phyloP scores from a whole-genome alignment of 2,329 filamentous ascomycete species.

The Alternaria novae-zelandiae region DNA sequence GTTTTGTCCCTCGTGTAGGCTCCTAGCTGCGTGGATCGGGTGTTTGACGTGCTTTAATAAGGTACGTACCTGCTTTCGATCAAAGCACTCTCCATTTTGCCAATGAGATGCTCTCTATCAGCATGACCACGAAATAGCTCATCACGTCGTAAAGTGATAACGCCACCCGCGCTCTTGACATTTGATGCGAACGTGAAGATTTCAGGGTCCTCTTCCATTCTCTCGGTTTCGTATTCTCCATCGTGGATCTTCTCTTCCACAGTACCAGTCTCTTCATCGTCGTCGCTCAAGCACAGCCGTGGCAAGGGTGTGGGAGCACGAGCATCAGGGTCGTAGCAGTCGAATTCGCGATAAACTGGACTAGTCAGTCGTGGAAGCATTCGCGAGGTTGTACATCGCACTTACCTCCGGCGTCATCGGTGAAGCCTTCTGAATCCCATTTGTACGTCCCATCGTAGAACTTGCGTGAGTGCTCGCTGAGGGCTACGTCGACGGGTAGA shows the following conservation, averaged over 20 bases:
- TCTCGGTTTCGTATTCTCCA: neutral
- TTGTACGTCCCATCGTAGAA: slow-evolving; percentile 41
- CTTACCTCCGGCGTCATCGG: slow-evolving; percentile 33
- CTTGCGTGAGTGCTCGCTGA: slow-evolving; percentile 32
- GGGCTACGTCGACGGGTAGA: neutral
- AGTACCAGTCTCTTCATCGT: neutral
- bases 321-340: slow-evolving; percentile 23
- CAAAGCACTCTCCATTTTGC: slow-evolving; percentile 17
- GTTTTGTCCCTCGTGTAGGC: neutral
- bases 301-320: slow-evolving; percentile 30
- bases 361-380: neutral
- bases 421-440: slow-evolving; percentile 34
- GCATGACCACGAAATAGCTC: slow-evolving; percentile 3
- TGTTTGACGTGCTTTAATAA: neutral
- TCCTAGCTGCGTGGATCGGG: neutral
- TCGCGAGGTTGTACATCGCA: neutral
- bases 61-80: slow-evolving; percentile 7
- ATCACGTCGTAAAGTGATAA: neutral
- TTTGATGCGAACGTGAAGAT: neutral
- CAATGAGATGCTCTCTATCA: slow-evolving; percentile 5
- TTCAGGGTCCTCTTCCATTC: too few species aligned
- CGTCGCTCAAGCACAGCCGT: slow-evolving; percentile 15
- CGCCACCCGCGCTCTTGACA: neutral
- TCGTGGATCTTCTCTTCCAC: neutral
- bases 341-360: slow-evolving; percentile 23